A percentile compares a stretch with the other conserved stretches of the same genome.
Conservation (phyloP, 169 alveolate species). For the Plasmodium relictum region DNA sequence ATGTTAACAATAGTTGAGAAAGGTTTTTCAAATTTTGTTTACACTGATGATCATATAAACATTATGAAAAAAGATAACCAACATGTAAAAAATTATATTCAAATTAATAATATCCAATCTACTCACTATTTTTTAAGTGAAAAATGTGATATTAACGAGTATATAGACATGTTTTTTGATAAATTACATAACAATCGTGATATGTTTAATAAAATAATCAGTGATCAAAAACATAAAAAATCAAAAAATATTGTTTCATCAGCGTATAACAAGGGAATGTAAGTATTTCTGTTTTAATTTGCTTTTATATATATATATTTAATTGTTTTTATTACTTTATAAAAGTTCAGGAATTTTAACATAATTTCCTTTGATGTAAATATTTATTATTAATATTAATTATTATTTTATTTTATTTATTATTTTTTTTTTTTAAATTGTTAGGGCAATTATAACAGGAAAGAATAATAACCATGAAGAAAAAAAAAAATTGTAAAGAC, state of each 20-base stretch:
- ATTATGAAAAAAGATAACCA: conserved; percentile 52
- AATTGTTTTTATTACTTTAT: neutral
- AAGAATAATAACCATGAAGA: conserved; percentile 40
- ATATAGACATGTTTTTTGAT: conserved; percentile 62
- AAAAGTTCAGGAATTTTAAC: neutral
- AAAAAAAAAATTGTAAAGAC: conserved; percentile 6
- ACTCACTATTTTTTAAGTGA: conserved; percentile 42
- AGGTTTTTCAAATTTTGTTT: conserved; percentile 46
- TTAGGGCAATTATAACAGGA: conserved; percentile 71
- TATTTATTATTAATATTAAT: neutral
- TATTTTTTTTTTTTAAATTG: neutral
- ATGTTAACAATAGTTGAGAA: conserved; percentile 42
- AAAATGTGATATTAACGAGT: conserved; percentile 54
- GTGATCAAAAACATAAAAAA: conserved; percentile 34
- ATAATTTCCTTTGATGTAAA: neutral
- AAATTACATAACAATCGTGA: conserved; percentile 25
- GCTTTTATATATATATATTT: too few species aligned
- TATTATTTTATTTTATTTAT: neutral
- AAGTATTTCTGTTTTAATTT: neutral
- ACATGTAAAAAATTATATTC: conserved; percentile 27
- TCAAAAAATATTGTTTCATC: conserved; percentile 42
- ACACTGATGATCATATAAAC: conserved; percentile 31
- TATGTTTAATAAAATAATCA: conserved; percentile 20
- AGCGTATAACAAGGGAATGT: conserved; percentile 58
- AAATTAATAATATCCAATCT: conserved; percentile 17